Conservation (phyloP, 306 rosid species). For the Quercus wislizeni region DNA sequence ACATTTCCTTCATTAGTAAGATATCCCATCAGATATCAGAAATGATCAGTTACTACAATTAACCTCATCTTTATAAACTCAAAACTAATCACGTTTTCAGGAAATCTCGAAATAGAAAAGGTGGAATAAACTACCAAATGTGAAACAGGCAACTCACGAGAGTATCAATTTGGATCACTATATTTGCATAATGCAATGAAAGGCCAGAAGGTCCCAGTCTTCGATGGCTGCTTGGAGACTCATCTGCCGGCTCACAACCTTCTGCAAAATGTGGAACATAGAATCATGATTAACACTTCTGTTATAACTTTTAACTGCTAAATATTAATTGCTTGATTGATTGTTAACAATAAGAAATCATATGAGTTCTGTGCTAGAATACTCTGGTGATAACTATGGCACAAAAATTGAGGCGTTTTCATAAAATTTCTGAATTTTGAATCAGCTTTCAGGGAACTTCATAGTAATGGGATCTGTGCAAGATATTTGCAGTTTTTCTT, state of each 20-base stretch:
- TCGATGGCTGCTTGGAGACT: conserved; percentile 36
- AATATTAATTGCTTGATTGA: background rate
- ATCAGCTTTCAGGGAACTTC: too few relatives aligned
- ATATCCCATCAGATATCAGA: background rate
- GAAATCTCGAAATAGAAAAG: background rate
- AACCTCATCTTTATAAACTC: background rate
- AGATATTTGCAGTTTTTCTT: too few relatives aligned
- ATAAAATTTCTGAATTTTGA: too few relatives aligned
- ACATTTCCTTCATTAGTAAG: background rate
- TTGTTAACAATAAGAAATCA: too few relatives aligned
- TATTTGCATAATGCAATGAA: conserved; percentile 84
- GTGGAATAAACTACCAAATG: conserved; percentile 4
- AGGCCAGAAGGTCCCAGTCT: conserved; percentile 87
- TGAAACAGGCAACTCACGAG: conserved; percentile 55
- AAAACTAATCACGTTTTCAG: conserved; percentile 1
- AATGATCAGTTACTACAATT: background rate
- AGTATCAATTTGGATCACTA: conserved; percentile 80
- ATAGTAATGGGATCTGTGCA: too few relatives aligned
- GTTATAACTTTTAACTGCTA: background rate
- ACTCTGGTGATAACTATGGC: too few relatives aligned
- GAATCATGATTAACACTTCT: background rate
- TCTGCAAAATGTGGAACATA: conserved; percentile 41
- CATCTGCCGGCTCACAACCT: conserved; percentile 37
- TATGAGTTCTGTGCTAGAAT: too few relatives aligned
- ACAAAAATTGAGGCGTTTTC: too few relatives aligned